A percentile compares a stretch with the other conserved stretches of the same genome.
Conservation (phyloP, 2,329 filamentous ascomycete species). For the Sclerotinia sclerotiorum region DNA sequence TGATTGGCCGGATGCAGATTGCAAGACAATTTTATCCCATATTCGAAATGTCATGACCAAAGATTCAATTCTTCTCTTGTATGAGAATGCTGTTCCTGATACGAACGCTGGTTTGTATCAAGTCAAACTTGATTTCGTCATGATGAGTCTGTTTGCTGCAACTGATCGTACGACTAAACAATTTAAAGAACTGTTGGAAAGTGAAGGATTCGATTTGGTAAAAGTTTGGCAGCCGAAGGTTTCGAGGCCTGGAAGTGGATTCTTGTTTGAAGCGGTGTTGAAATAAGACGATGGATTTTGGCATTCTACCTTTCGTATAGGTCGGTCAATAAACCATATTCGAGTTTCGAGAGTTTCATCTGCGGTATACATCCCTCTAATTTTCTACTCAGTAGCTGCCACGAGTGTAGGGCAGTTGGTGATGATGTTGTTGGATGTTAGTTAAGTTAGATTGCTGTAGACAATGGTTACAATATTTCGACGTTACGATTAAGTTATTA, state of each 20-base stretch:
- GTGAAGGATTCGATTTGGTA: slow-evolving; percentile 13
- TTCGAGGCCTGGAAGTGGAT: neutral
- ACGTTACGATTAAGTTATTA: too few relatives aligned
- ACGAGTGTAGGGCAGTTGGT: too few relatives aligned
- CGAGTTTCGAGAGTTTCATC: neutral
- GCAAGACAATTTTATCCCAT: slow-evolving; percentile 39
- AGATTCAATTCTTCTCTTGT: slow-evolving; percentile 46
- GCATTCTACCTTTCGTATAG: neutral
- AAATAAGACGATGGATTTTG: neutral
- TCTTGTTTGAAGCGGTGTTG: slow-evolving; percentile 21
- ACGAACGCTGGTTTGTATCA: slow-evolving; percentile 36
- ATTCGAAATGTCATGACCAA: slow-evolving; percentile 34
- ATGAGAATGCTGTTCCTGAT: slow-evolving; percentile 46
- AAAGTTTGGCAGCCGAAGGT: slow-evolving; percentile 22
- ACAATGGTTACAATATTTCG: too few relatives aligned
- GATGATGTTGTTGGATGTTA: too few relatives aligned
- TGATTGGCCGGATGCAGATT: slow-evolving; percentile 44
- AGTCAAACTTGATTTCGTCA: slow-evolving; percentile 44
- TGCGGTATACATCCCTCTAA: neutral
- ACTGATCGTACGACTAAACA: slow-evolving; percentile 44
- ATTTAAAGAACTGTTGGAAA: slow-evolving; percentile 41
- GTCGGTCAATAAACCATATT: neutral
- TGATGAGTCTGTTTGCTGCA: slow-evolving; percentile 43
- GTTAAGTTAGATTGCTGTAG: too few relatives aligned
- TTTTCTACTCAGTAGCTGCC: too few relatives aligned